Evolutionary conservation across 140 eudicot species (phyloP), one percentile per base, ranked within the genome.

Genomic region (Erigeron philadelphicus): DNA sequence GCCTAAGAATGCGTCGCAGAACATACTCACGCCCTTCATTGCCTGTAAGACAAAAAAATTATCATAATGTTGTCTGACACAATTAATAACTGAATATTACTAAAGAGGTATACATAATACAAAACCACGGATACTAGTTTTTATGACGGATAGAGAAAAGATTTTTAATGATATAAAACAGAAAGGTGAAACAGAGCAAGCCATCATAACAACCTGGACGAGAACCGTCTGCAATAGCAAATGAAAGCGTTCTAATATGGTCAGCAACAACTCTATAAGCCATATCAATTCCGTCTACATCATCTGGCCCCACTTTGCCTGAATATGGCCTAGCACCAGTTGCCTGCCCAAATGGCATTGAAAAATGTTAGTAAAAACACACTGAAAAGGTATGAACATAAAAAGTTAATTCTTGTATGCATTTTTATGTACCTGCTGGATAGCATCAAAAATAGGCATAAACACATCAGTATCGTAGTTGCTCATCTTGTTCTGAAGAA

Each of bases 11-110:
- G 64, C 99, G 95, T 44, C 97, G 80, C 23, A 94, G 72, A 61
- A 94, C 99, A 80, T 94, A 94, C 62, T 94, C 99, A 52, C 99
- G 95, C 38, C 99, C 99, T 77, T 94, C 99, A 58, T 89, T 94
- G 13, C 99, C 99, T 94, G 81, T 73, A 76, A 7, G 35, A 45
- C 67, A 43, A 45, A 7, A 50, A 25, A 50, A 31, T 42, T n/a
- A 53, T 41, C 74, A 67, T 38, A 7, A 72, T 46, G 7, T 50
- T 31, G 5, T 21, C 25, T 21, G 25, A 21, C 25, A 21, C 25
- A 21, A 21, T 21, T 21, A 21, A 21, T 21, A 0, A 21, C 25
- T 21, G 25, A 21, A 21, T 31, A 31, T 31, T 31, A 31, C 38
- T 31, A 1, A 1, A 2, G 38, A 31, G 38, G 38, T 31, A 31